Conservation (phyloP, 2,329 filamentous ascomycete species). For the Lachnellula suecica region DNA sequence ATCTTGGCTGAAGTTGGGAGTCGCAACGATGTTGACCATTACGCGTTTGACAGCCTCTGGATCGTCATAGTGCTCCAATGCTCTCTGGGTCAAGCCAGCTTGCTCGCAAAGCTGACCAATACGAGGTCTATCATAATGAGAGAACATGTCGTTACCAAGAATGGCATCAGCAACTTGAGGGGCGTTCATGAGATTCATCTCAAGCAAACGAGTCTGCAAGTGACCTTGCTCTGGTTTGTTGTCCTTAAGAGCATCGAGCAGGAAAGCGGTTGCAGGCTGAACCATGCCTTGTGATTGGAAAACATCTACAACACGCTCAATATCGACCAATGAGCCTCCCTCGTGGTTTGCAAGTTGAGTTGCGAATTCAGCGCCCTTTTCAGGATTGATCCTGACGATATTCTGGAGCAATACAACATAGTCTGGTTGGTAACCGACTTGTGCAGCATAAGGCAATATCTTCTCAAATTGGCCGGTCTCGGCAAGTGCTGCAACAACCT, state of each 20-base stretch:
- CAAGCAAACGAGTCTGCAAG: slow-evolving; percentile 88
- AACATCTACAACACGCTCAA: slow-evolving; percentile 93
- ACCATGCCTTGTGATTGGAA: slow-evolving; percentile 98
- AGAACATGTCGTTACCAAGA: slow-evolving; percentile 97
- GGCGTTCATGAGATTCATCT: slow-evolving; percentile 97
- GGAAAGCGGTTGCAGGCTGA: slow-evolving; percentile 96
- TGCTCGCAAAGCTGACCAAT: slow-evolving; percentile 92
- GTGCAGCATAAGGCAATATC: slow-evolving; percentile 86
- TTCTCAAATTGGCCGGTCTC: slow-evolving; percentile 97
- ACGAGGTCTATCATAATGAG: slow-evolving; percentile 88
- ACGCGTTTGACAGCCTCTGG: slow-evolving; percentile 87
- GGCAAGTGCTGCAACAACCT: slow-evolving; percentile 92
- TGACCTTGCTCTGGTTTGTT: slow-evolving; percentile 93
- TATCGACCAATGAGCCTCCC: slow-evolving; percentile 81
- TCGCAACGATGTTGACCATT: slow-evolving; percentile 76
- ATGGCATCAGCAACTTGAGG: slow-evolving; percentile 98
- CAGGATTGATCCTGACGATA: slow-evolving; percentile 85
- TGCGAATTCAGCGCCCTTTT: slow-evolving; percentile 94
- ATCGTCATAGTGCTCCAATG: slow-evolving; percentile 93
- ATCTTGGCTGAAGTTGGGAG: slow-evolving; percentile 84
- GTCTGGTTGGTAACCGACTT: slow-evolving; percentile 89
- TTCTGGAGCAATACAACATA: slow-evolving; percentile 91
- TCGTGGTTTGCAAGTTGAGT: slow-evolving; percentile 89
- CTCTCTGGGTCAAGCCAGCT: slow-evolving; percentile 81
- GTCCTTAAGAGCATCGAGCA: slow-evolving; percentile 91